Conservation (phyloP, 179 eudicot genomes). For the Vitellaria paradoxa region DNA sequence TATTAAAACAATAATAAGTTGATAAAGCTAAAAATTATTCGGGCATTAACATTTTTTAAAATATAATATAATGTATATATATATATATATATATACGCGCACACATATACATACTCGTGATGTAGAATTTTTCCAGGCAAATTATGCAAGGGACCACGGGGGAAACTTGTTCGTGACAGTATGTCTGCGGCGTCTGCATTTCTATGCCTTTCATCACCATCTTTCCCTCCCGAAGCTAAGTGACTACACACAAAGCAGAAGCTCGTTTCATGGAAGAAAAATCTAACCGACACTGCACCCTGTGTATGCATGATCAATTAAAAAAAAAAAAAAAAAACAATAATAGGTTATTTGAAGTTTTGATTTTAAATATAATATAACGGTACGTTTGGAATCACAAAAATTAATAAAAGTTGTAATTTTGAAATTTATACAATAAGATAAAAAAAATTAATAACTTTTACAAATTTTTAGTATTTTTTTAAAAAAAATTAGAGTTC, state of each 20-base stretch:
- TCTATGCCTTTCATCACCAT: slow-evolving; percentile 34
- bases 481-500: too few relatives aligned
- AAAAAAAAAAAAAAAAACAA: neutral
- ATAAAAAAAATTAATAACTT: too few relatives aligned
- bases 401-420: too few relatives aligned
- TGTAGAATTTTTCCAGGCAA: slow-evolving; percentile 35
- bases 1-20: too few relatives aligned
- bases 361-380: too few relatives aligned
- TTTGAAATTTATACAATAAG: too few relatives aligned
- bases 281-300: slow-evolving; percentile 47
- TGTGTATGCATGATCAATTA: neutral
- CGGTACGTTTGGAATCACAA: too few relatives aligned
- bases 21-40: neutral
- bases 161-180: slow-evolving; percentile 30
- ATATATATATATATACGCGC: too few relatives aligned
- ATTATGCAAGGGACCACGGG: slow-evolving; percentile 22
- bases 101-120: slow-evolving; percentile 39
- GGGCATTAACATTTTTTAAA: neutral
- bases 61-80: too few relatives aligned
- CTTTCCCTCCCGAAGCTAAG: slow-evolving; percentile 41
- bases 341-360: too few relatives aligned
- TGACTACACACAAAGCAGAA: slow-evolving; percentile 49
- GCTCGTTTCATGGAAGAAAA: slow-evolving; percentile 39
- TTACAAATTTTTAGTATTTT: too few relatives aligned
- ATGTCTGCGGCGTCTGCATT: slow-evolving; percentile 34